phyloP scores from a whole-genome alignment of 2,329 filamentous ascomycete genomes.

The Coniochaeta prunicola region DNA sequence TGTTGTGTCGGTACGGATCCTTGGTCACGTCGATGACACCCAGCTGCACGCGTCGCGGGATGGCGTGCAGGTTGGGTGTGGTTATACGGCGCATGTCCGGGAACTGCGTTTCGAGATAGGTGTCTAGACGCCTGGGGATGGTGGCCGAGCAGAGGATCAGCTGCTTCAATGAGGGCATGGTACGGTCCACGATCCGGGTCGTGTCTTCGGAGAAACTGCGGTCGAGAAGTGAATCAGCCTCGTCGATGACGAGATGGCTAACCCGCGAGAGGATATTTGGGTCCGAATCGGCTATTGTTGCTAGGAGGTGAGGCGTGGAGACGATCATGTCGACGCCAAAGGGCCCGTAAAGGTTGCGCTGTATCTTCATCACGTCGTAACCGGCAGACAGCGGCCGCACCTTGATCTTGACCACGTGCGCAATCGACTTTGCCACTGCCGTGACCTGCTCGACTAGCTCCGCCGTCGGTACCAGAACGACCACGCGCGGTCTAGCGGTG shows the following conservation, averaged over 20 bases:
- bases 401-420: conserved; percentile 82
- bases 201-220: conserved; percentile 85
- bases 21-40: conserved; percentile 87
- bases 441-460: conserved; percentile 89
- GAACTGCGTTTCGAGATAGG: conserved; percentile 72
- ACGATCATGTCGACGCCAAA: conserved; percentile 79
- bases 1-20: conserved; percentile 91
- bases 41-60: conserved; percentile 88
- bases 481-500: conserved; percentile 70
- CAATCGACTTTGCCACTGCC: conserved; percentile 69
- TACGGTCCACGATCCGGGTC: conserved; percentile 72
- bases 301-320: conserved; percentile 81
- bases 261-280: conserved; percentile 92
- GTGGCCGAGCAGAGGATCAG: conserved; percentile 93
- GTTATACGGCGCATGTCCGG: conserved; percentile 80
- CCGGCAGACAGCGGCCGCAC: conserved; percentile 75
- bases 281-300: conserved; percentile 80
- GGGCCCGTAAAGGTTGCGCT: conserved; percentile 74
- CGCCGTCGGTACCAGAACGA: conserved; percentile 86
- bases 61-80: conserved; percentile 92
- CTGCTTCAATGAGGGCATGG: conserved; percentile 74
- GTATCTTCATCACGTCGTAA: conserved; percentile 70
- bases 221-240: conserved; percentile 93
- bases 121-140: conserved; percentile 84
- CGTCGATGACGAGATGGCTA: conserved; percentile 81